Base-by-base conservation (phyloP, 148 eudicot species). In the Cornus suecica region DNA sequence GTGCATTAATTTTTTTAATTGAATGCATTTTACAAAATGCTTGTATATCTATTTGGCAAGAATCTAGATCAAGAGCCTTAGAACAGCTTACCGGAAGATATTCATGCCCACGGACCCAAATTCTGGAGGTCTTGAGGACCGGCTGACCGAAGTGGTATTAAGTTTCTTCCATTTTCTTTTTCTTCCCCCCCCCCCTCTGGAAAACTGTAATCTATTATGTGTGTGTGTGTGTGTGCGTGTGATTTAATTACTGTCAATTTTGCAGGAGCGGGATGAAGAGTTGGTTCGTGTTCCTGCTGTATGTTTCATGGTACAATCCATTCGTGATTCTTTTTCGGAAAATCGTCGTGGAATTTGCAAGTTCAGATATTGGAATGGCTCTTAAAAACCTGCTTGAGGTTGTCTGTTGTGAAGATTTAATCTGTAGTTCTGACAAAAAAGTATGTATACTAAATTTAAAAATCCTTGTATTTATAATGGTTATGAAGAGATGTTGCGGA, bases 331-430 rank as follows among this genome's bases (percentile, higher is more conserved):
- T 37, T 89, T 95, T 60, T 66, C 79, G 54, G 93, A 88, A 69
- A 79, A 81, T 78, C 99, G 97, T 54, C 97, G 99, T 66, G 99
- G 99, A 80, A 91, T 95, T 74, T 92, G 99, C 92, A 92, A 84
- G 82, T 92, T 77, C 61, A 85, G 91, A 80, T 79, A 83, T 18
- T 80, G 90, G 90, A 80, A 68, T 77, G 85, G 76, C 72, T 73
- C 87, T 60, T 88, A 79, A 85, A 76, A 69, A n/a, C 60, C 8
- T 66, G 22, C n/a, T 14, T 26, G 32, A 37, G 13, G 69, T 58
- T n/a, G 61, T 16, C 0, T 58, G 62, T n/a, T 22, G 62, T 58
- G 62, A 58, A 58, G 62, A 22, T 58, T 1, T 3, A 54, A 54
- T 54, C 23, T 54, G 61, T 54, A 54, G 61, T 20, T 54, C n/a